A percentile compares a stretch with the other conserved stretches of the same genome.
Conservation (phyloP, 2,329 filamentous ascomycete genomes). For the Claviceps sp. region DNA sequence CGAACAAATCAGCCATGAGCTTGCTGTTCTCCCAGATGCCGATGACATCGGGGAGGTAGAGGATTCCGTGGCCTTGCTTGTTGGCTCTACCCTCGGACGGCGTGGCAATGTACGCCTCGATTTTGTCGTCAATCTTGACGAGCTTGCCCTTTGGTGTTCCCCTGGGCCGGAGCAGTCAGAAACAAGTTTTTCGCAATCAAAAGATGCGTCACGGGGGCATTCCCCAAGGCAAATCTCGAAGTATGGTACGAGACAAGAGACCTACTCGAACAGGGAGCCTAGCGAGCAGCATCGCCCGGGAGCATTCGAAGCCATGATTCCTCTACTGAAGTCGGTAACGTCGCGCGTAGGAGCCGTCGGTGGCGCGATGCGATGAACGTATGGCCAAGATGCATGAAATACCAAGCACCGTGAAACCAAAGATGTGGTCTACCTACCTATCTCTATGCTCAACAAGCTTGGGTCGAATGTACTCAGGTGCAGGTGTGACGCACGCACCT, state of each 20-base stretch:
- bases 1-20: constrained; percentile 27
- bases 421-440: no score
- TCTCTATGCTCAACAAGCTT: no score
- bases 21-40: constrained; percentile 27
- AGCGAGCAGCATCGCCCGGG: constrained; percentile 38
- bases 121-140: constrained; percentile 27
- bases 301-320: constrained; percentile 38
- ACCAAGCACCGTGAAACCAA: no score
- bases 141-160: constrained; percentile 33
- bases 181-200: background rate
- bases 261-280: constrained; percentile 41
- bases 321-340: background rate
- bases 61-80: constrained; percentile 17
- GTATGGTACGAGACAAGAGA: constrained; percentile 4
- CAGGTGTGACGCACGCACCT: background rate
- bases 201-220: no score
- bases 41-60: constrained; percentile 25
- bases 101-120: constrained; percentile 38
- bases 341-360: background rate
- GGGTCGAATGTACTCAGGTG: no score
- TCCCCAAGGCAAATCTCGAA: background rate
- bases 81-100: constrained; percentile 20
- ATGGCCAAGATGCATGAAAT: no score
- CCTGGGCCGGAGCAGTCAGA: constrained; percentile 16
- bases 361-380: no score